These are phyloP conservation scores for Saccharomycopsis sp. DNA, from an alignment of 805 yeast species.

Conservation along the genomic window DNA sequence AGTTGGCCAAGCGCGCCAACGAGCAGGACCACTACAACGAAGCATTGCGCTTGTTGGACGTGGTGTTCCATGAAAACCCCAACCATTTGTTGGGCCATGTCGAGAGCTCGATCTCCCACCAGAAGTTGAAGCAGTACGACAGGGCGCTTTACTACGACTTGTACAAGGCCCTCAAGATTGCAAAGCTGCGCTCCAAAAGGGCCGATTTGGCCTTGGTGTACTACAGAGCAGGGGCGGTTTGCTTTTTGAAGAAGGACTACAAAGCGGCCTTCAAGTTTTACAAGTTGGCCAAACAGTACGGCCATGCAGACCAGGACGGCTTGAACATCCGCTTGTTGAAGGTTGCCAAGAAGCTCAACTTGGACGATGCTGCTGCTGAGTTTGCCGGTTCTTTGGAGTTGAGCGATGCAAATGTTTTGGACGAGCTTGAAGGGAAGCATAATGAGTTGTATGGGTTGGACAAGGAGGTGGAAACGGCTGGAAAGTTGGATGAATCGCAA, in stretches of 20 bases:
- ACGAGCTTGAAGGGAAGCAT: constrained; percentile 3
- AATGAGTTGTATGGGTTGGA: not conserved
- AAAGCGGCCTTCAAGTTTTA: constrained; percentile 35
- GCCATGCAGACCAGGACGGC: constrained; percentile 36
- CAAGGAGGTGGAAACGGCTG: not conserved
- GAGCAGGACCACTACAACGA: constrained; percentile 36
- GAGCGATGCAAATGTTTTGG: constrained; percentile 5
- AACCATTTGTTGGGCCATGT: constrained; percentile 38
- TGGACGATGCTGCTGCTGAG: not conserved
- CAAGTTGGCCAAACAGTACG: constrained; percentile 33
- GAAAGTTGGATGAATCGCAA: not conserved
- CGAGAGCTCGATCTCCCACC: constrained; percentile 41
- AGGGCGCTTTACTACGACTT: constrained; percentile 38
- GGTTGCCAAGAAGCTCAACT: constrained; percentile 9
- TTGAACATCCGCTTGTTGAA: constrained; percentile 36
- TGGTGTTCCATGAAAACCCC: constrained; percentile 35
- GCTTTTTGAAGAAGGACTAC: constrained; percentile 36
- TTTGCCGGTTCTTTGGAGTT: constrained; percentile 7
- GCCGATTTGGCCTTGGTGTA: constrained; percentile 39
- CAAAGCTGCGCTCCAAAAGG: constrained; percentile 38
- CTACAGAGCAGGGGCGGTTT: constrained; percentile 41
- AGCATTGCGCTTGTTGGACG: constrained; percentile 36
- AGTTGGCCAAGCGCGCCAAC: constrained; percentile 36
- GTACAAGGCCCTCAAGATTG: constrained; percentile 36
- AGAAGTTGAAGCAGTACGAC: constrained; percentile 39